A percentile compares a stretch with the other conserved stretches of the same genome.
These are phyloP conservation scores for Fusarium lateritium DNA, from an alignment of 2,329 filamentous ascomycete genomes.

Conservation along the genomic window DNA sequence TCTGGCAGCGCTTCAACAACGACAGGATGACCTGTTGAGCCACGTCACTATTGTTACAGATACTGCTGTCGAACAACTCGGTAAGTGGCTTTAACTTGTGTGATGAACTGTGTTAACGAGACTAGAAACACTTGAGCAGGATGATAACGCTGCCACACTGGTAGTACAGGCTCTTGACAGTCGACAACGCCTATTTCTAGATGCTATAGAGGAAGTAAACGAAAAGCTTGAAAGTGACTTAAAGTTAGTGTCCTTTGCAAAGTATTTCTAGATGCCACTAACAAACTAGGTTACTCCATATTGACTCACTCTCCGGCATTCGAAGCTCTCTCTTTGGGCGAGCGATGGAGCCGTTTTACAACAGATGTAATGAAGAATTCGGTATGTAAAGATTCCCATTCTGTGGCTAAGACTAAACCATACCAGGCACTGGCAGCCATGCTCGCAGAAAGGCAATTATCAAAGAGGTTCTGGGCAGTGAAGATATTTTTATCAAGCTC, in stretches of 20 bases:
- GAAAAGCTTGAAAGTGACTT: conserved; percentile 43
- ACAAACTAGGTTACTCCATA: conserved; percentile 52
- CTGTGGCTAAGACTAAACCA: too few species aligned
- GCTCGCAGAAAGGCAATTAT: conserved; percentile 55
- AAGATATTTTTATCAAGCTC: conserved; percentile 52
- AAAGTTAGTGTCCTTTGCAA: not conserved
- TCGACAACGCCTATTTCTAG: conserved; percentile 48
- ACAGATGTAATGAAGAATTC: conserved; percentile 48
- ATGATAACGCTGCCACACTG: conserved; percentile 35
- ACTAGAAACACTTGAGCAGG: not conserved
- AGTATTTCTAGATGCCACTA: not conserved
- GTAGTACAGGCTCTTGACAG: conserved; percentile 46
- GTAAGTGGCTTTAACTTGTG: not conserved
- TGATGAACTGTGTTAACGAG: not conserved
- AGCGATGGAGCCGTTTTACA: conserved; percentile 56
- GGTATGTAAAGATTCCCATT: conserved; percentile 46
- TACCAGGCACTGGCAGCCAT: conserved; percentile 53
- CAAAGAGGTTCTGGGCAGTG: conserved; percentile 38
- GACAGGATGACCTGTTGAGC: conserved; percentile 3
- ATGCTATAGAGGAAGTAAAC: conserved; percentile 48
- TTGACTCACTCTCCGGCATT: conserved; percentile 54
- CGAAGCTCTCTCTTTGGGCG: conserved; percentile 57
- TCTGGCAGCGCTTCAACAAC: not conserved
- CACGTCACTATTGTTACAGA: conserved; percentile 2
- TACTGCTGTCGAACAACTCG: conserved; percentile 26